phyloP scores from a whole-genome alignment of 306 rosid genomes.

The Ceratonia siliqua region DNA sequence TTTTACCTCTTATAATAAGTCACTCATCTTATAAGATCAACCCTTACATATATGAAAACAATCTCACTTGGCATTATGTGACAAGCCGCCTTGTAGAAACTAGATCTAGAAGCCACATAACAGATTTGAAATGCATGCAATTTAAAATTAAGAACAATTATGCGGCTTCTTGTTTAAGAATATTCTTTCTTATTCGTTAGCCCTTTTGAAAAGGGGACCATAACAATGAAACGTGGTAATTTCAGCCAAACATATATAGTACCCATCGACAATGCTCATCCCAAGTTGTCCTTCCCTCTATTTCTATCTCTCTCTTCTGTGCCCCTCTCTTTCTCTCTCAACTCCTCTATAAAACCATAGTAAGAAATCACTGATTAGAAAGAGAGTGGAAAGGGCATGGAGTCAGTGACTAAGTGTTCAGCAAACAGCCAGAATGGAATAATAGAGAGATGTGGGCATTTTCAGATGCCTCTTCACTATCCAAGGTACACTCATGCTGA shows the following conservation, averaged over 20 bases:
- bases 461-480: conserved; percentile 72
- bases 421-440: conserved; percentile 7
- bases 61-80: neutral
- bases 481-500: conserved; percentile 60
- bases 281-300: neutral
- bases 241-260: neutral
- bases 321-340: neutral
- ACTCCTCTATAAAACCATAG: neutral
- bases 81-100: neutral
- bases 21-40: too few species aligned
- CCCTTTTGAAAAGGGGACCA: neutral
- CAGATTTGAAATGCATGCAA: neutral
- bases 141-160: neutral
- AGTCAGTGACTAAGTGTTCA: conserved; percentile 24
- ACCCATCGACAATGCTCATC: neutral
- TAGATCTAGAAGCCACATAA: neutral
- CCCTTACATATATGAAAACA: too few species aligned
- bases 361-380: neutral
- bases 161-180: neutral
- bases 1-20: too few species aligned
- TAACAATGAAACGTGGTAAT: neutral
- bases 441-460: conserved; percentile 33
- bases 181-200: neutral
- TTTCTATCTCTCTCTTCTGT: too few species aligned
- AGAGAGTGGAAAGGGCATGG: conserved; percentile 26